These are phyloP conservation scores for Penicillium freii DNA, from an alignment of 2,329 filamentous ascomycete species.

Conservation along the genomic window DNA sequence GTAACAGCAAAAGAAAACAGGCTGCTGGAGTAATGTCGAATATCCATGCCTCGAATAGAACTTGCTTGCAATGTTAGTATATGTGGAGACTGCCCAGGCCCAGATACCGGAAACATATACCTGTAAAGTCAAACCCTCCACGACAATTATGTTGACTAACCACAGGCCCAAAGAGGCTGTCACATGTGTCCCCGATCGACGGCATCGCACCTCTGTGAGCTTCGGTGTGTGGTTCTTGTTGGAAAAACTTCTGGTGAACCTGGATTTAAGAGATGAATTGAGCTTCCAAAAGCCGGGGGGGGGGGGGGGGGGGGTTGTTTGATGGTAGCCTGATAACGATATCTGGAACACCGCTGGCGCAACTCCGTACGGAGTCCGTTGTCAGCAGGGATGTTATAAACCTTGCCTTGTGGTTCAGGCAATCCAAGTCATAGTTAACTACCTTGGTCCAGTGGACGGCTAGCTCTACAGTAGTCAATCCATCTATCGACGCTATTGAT, in stretches of 20 bases:
- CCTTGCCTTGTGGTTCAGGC: not conserved
- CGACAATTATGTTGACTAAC: not conserved
- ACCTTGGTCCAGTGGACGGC: not conserved
- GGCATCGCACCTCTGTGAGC: not conserved
- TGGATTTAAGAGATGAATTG: not conserved
- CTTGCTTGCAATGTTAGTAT: not conserved
- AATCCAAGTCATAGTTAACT: not conserved
- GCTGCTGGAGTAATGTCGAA: not conserved
- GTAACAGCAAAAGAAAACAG: slow-evolving; percentile 12
- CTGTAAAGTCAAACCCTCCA: not conserved
- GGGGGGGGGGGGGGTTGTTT: not conserved
- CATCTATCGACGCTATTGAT: not conserved
- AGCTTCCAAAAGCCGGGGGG: not conserved
- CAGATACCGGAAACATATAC: not conserved
- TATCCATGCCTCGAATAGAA: not conserved
- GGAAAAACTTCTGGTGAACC: too few relatives aligned
- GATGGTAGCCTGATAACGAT: not conserved
- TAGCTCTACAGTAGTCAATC: not conserved
- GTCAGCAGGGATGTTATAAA: not conserved
- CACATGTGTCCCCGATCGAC: not conserved
- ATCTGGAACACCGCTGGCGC: not conserved
- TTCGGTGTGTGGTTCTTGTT: not conserved
- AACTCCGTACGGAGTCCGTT: not conserved
- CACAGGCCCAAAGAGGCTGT: not conserved
- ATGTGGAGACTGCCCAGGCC: not conserved